These are phyloP conservation scores for Scorias spongiosa DNA, from an alignment of 2,329 filamentous ascomycete species.

Conservation along the genomic window DNA sequence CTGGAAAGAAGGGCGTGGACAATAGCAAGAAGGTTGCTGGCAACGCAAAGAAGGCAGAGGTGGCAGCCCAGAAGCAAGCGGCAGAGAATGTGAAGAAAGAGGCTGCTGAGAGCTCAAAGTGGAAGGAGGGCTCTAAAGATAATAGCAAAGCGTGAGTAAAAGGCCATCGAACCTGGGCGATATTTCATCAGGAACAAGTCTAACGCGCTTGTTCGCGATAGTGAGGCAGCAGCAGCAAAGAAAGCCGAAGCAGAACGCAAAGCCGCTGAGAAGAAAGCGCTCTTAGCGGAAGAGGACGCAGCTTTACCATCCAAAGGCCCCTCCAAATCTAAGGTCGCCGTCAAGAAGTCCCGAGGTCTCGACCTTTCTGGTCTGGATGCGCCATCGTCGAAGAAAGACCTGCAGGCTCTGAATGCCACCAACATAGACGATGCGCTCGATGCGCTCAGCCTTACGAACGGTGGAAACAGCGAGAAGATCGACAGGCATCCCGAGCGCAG, in stretches of 20 bases:
- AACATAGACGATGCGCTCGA: slow-evolving; percentile 92
- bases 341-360: slow-evolving; percentile 46
- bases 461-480: slow-evolving; percentile 49
- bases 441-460: slow-evolving; percentile 54
- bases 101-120: slow-evolving; percentile 57
- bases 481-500: slow-evolving; percentile 80
- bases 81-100: slow-evolving; percentile 51
- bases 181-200: not conserved
- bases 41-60: slow-evolving; percentile 84
- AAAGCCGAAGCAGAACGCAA: slow-evolving; percentile 70
- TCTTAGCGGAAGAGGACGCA: slow-evolving; percentile 70
- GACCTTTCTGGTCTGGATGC: slow-evolving; percentile 61
- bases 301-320: slow-evolving; percentile 48
- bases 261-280: slow-evolving; percentile 81
- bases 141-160: slow-evolving; percentile 66
- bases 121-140: slow-evolving; percentile 74
- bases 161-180: not conserved
- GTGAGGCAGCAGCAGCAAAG: slow-evolving; percentile 72
- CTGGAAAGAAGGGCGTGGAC: slow-evolving; percentile 53
- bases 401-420: slow-evolving; percentile 56
- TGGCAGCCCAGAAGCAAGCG: slow-evolving; percentile 65
- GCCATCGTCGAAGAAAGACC: slow-evolving; percentile 30
- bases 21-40: slow-evolving; percentile 81
- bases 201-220: slow-evolving; percentile 22
- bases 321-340: slow-evolving; percentile 50